A percentile compares a stretch with the other conserved stretches of the same genome.
phyloP scores from a whole-genome alignment of 768 basidiomycete species.

The Agaricus sinodeliciosus region DNA sequence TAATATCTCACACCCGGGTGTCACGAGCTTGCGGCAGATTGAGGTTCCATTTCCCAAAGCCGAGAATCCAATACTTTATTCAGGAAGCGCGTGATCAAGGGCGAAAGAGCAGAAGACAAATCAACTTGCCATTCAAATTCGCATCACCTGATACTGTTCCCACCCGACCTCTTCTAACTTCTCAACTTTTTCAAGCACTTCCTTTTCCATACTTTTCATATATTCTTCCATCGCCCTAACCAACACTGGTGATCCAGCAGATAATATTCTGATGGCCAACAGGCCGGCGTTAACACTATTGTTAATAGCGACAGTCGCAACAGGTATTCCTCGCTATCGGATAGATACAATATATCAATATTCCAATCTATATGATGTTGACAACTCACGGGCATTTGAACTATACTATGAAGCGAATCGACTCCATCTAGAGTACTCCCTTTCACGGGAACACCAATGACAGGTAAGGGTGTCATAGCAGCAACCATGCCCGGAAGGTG shows the following conservation, averaged over 20 bases:
- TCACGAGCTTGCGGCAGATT: not conserved
- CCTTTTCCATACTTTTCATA: constrained; percentile 57
- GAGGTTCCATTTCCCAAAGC: not conserved
- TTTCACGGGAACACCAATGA: constrained; percentile 96
- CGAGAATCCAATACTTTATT: too few species aligned
- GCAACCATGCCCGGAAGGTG: constrained; percentile 99
- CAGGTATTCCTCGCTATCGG: constrained; percentile 84
- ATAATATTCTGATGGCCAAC: constrained; percentile 86
- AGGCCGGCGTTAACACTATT: constrained; percentile 92
- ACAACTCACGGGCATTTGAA: constrained; percentile 91
- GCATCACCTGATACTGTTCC: constrained; percentile 65
- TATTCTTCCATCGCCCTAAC: constrained; percentile 68
- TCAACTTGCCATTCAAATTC: constrained; percentile 5
- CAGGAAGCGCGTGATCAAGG: not conserved
- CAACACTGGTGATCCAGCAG: constrained; percentile 62
- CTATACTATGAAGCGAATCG: constrained; percentile 94
- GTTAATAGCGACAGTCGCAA: constrained; percentile 96
- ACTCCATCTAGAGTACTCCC: constrained; percentile 92
- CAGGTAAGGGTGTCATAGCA: constrained; percentile 85
- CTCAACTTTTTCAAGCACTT: constrained; percentile 77
- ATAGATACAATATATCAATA: not conserved
- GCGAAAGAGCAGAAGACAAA: not conserved
- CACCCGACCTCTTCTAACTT: constrained; percentile 74
- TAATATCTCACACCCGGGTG: not conserved
- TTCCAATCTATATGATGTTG: constrained; percentile 1